A percentile compares a stretch with the other conserved stretches of the same genome.
These are phyloP conservation scores for Candida tallmaniae DNA, from an alignment of 805 yeast genomes.

Conservation along the genomic window DNA sequence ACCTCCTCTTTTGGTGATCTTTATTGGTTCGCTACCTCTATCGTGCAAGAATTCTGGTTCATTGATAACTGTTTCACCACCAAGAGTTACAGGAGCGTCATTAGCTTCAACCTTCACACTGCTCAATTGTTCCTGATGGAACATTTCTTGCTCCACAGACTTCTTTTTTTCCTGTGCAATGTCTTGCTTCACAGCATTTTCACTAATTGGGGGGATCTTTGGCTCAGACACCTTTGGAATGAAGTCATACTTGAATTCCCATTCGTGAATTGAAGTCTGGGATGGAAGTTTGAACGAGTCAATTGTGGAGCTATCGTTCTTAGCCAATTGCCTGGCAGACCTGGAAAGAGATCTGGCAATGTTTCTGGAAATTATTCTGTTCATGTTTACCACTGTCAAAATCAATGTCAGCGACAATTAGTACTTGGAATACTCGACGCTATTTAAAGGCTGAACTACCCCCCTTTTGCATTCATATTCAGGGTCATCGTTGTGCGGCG, in stretches of 20 bases:
- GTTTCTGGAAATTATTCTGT: too few species aligned
- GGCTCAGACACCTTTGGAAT: constrained; percentile 38
- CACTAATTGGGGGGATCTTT: constrained; percentile 42
- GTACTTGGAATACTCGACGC: too few species aligned
- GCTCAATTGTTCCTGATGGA: constrained; percentile 27
- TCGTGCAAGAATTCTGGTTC: constrained; percentile 39
- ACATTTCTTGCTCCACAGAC: constrained; percentile 34
- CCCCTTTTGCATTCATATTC: too few species aligned
- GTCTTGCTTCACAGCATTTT: constrained; percentile 48
- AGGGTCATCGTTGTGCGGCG: too few species aligned
- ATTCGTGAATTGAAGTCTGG: constrained; percentile 41
- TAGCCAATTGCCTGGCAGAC: constrained; percentile 24
- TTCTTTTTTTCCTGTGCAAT: constrained; percentile 39
- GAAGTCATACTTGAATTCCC: constrained; percentile 48
- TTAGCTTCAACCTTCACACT: constrained; percentile 43
- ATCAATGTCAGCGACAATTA: too few species aligned
- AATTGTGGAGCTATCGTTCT: constrained; percentile 55
- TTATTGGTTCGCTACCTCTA: constrained; percentile 34
- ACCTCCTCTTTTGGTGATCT: constrained; percentile 11
- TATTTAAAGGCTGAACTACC: too few species aligned
- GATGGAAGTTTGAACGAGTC: constrained; percentile 53
- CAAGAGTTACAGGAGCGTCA: constrained; percentile 36
- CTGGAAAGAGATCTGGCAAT: neutral
- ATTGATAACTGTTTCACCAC: constrained; percentile 35
- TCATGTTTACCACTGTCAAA: too few species aligned